Evolutionary conservation across 257 asterid genomes (phyloP).

Genomic region (Cordia subcordata): DNA sequence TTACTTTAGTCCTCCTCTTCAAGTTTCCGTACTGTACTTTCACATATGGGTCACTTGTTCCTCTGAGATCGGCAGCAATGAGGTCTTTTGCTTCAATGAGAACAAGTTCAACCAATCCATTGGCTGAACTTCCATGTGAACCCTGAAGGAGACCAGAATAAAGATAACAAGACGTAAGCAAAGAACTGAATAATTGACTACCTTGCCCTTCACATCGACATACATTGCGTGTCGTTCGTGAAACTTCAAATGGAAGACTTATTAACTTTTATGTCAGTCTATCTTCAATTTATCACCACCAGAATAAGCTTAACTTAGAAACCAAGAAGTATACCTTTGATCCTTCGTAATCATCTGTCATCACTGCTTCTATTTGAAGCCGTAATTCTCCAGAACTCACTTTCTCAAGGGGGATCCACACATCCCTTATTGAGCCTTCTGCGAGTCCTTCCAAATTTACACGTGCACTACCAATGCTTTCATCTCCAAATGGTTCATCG

Average conservation of each 20-base stretch:
- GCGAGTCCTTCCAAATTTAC: conserved; percentile 90
- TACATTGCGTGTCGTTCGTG: background rate
- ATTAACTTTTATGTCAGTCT: background rate
- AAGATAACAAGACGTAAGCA: background rate
- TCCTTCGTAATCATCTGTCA: conserved; percentile 44
- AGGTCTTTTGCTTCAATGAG: conserved; percentile 92
- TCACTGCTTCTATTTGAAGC: conserved; percentile 77
- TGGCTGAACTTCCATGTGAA: conserved; percentile 34
- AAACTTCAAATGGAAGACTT: background rate
- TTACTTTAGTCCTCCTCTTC: conserved; percentile 86
- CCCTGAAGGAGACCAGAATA: conserved; percentile 41
- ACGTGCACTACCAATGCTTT: conserved; percentile 90
- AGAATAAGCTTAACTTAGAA: background rate
- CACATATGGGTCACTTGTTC: conserved; percentile 97
- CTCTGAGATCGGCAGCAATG: conserved; percentile 93
- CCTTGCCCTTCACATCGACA: background rate
- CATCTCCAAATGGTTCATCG: conserved; percentile 86
- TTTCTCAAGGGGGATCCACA: conserved; percentile 83
- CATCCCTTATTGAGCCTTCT: conserved; percentile 79
- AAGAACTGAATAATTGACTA: background rate
- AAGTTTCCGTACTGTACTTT: conserved; percentile 81
- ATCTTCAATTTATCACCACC: background rate
- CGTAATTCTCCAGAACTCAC: conserved; percentile 83
- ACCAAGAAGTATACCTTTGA: conserved; percentile 41
- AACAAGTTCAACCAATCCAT: conserved; percentile 85